phyloP scores from a whole-genome alignment of 2,329 filamentous ascomycete genomes.

The Diaporthe vaccinii region DNA sequence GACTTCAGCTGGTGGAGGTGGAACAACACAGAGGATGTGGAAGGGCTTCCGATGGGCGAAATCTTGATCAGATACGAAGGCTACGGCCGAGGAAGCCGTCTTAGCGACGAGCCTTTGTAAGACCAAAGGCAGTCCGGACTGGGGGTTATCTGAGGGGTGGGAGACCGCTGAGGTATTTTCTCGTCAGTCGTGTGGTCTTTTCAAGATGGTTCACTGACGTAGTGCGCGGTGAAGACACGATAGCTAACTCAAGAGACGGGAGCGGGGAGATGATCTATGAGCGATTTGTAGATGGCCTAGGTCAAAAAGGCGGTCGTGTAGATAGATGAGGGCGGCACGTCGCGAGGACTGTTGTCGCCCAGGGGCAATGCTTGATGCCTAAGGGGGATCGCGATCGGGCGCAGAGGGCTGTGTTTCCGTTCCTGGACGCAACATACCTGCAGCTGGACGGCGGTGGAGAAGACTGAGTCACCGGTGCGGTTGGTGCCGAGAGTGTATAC shows the following conservation, averaged over 20 bases:
- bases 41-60: conserved; percentile 75
- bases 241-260: not conserved
- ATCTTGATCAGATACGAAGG: conserved; percentile 76
- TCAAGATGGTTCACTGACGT: conserved; percentile 13
- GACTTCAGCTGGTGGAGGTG: conserved; percentile 67
- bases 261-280: not conserved
- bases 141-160: conserved; percentile 27
- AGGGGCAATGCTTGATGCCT: conserved; percentile 14
- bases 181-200: conserved; percentile 10
- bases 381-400: conserved; percentile 21
- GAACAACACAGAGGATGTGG: conserved; percentile 76
- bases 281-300: not conserved
- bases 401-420: conserved; percentile 20
- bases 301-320: not conserved
- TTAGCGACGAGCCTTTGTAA: conserved; percentile 71
- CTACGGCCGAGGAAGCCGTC: conserved; percentile 75
- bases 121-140: conserved; percentile 72
- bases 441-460: conserved; percentile 26
- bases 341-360: not conserved
- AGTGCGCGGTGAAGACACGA: conserved; percentile 18
- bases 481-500: not conserved
- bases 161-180: conserved; percentile 29
- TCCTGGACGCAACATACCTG: conserved; percentile 28
- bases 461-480: conserved; percentile 24
- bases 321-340: not conserved